These are phyloP conservation scores for Bryoerythrophyllum caledonicum DNA, from an alignment of 225 moss, liverwort and hornwort species.

Conservation along the genomic window DNA sequence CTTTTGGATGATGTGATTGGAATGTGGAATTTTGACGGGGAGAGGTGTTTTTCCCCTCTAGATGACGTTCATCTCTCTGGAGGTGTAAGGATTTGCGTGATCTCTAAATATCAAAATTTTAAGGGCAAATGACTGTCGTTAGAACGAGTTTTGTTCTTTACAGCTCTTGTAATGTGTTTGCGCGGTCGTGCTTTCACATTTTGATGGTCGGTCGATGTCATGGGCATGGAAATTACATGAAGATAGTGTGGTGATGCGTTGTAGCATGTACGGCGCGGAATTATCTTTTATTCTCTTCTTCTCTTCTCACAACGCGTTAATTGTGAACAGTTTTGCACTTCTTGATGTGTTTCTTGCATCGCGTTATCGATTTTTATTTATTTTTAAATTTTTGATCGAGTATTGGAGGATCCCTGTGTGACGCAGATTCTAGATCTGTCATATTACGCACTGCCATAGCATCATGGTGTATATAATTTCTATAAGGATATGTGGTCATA, in stretches of 20 bases:
- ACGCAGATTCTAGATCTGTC: background rate
- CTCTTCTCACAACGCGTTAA: background rate
- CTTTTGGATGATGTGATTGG: background rate
- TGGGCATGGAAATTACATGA: background rate
- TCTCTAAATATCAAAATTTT: background rate
- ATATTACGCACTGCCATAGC: background rate
- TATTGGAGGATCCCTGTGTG: background rate
- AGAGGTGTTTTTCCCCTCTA: background rate
- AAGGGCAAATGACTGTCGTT: background rate
- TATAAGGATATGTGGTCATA: background rate
- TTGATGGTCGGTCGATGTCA: background rate
- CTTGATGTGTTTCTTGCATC: background rate
- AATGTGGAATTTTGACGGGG: constrained; percentile 4
- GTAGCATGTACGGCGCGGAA: background rate
- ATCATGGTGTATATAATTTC: background rate
- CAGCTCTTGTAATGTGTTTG: too few relatives aligned
- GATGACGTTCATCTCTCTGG: background rate
- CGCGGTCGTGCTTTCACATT: background rate
- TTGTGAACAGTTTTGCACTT: background rate
- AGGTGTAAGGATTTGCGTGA: constrained; percentile 4
- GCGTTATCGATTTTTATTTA: background rate
- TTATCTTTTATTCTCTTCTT: background rate
- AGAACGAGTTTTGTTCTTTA: too few relatives aligned
- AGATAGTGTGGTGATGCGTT: background rate
- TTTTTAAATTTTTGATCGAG: background rate